Evolutionary conservation across 2,329 filamentous ascomycete species (phyloP).

Genomic region (Penicillium verrucosum): DNA sequence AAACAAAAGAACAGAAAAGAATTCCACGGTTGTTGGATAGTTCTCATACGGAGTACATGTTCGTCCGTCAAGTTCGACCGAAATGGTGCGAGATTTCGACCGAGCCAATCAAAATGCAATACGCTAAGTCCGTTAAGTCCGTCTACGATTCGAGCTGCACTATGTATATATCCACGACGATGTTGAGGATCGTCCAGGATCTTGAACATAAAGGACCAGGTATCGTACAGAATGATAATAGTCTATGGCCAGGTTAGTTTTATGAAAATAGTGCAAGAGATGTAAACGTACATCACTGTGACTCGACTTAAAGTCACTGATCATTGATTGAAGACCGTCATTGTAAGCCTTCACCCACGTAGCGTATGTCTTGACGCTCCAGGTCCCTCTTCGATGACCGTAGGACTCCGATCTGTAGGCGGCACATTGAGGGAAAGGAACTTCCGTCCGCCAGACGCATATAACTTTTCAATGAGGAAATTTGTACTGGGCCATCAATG

Average conservation of each 20-base stretch:
- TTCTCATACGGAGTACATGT: neutral
- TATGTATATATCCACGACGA: neutral
- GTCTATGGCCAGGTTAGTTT: constrained; percentile 11
- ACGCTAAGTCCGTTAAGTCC: neutral
- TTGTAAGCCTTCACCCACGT: too few relatives aligned
- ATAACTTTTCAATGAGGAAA: constrained; percentile 48
- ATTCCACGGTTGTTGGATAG: neutral
- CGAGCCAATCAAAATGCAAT: neutral
- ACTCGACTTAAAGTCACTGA: too few relatives aligned
- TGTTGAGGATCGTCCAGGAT: neutral
- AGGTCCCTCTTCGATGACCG: too few relatives aligned
- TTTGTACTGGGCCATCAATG: constrained; percentile 47
- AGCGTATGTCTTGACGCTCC: too few relatives aligned
- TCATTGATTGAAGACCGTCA: too few relatives aligned
- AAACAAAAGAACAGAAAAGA: neutral
- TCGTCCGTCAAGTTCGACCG: constrained; percentile 25
- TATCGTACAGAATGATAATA: constrained; percentile 27
- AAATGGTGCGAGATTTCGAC: constrained; percentile 3
- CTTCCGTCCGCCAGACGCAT: constrained; percentile 42
- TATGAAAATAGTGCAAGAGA: too few relatives aligned
- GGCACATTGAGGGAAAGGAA: too few relatives aligned
- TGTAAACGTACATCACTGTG: too few relatives aligned
- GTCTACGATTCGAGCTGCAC: neutral
- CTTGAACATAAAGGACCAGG: constrained; percentile 31
- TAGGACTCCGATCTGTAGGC: too few relatives aligned